A percentile compares a stretch with the other conserved stretches of the same genome.
Evolutionary conservation across 192 early-diverging fungal genomes (phyloP).

Genomic region (Spinellus fusiger): DNA sequence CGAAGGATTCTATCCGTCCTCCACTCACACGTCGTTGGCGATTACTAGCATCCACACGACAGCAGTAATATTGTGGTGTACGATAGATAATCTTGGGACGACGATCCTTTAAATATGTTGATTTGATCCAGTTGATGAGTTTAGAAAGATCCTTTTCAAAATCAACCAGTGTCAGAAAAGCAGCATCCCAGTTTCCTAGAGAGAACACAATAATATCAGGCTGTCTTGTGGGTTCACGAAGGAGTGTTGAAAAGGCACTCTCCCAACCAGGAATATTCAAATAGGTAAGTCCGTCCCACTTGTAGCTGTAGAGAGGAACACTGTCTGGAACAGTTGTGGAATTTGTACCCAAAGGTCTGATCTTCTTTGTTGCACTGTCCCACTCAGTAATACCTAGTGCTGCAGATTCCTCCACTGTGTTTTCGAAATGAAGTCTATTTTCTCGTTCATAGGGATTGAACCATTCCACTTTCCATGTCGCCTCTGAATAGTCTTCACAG

Average conservation of each 20-base stretch:
- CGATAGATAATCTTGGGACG: constrained; percentile 33
- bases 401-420: neutral
- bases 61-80: constrained; percentile 49
- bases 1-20: constrained; percentile 24
- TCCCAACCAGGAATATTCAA: constrained; percentile 35
- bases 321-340: neutral
- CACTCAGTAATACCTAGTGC: constrained; percentile 8
- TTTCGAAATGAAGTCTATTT: constrained; percentile 20
- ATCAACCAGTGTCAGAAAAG: constrained; percentile 28
- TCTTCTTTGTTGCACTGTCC: neutral
- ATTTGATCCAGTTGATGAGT: constrained; percentile 25
- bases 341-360: no score
- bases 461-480: constrained; percentile 21
- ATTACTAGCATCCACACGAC: constrained; percentile 29
- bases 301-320: constrained; percentile 25
- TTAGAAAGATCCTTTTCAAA: constrained; percentile 23
- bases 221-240: neutral
- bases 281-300: constrained; percentile 43
- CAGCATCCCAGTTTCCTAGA: constrained; percentile 48
- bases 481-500: constrained; percentile 41
- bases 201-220: constrained; percentile 32
- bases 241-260: constrained; percentile 8
- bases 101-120: constrained; percentile 8
- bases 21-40: constrained; percentile 24
- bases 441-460: constrained; percentile 17